Conservation (phyloP, 1,284 basidiomycete genomes). For the Tylopilus orsonianus region DNA sequence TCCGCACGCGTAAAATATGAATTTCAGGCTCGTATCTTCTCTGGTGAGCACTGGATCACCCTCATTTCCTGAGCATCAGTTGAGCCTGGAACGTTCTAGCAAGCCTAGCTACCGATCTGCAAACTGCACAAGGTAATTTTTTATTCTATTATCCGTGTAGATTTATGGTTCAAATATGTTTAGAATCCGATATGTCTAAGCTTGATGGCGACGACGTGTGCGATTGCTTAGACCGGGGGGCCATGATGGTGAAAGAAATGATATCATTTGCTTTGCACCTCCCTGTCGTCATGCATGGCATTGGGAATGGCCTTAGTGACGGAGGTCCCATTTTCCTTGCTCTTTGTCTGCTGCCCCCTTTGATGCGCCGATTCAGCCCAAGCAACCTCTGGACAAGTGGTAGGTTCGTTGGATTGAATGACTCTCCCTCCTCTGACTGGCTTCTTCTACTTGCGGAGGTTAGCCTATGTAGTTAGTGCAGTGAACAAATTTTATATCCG, state of each 20-base stretch:
- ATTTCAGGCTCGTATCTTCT: slow-evolving; percentile 23
- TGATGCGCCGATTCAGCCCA: not conserved
- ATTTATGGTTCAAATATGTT: not conserved
- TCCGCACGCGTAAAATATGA: slow-evolving; percentile 22
- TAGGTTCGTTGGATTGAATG: slow-evolving; percentile 5
- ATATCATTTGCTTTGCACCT: slow-evolving; percentile 27
- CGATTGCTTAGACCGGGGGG: slow-evolving; percentile 9
- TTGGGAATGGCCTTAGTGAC: slow-evolving; percentile 13
- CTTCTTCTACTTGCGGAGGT: too few species aligned
- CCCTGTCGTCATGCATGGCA: slow-evolving; percentile 18
- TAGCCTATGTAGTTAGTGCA: slow-evolving; percentile 21
- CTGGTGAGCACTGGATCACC: slow-evolving; percentile 7
- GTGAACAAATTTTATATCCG: slow-evolving; percentile 24
- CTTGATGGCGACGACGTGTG: slow-evolving; percentile 4
- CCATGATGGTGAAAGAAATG: slow-evolving; percentile 6
- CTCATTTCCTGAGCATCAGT: too few species aligned
- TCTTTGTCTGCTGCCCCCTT: slow-evolving; percentile 20
- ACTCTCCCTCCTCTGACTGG: not conserved
- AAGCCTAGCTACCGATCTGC: slow-evolving; percentile 18
- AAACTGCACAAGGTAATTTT: slow-evolving; percentile 24
- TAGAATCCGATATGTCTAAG: slow-evolving; percentile 4
- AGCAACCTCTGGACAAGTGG: slow-evolving; percentile 23
- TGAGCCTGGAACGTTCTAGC: slow-evolving; percentile 7
- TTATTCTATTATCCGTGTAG: not conserved
- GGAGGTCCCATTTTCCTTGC: slow-evolving; percentile 24